A percentile compares a stretch with the other conserved stretches of the same genome.
phyloP scores from a whole-genome alignment of 1,284 basidiomycete species.

The Ustanciosporium gigantosporum region DNA sequence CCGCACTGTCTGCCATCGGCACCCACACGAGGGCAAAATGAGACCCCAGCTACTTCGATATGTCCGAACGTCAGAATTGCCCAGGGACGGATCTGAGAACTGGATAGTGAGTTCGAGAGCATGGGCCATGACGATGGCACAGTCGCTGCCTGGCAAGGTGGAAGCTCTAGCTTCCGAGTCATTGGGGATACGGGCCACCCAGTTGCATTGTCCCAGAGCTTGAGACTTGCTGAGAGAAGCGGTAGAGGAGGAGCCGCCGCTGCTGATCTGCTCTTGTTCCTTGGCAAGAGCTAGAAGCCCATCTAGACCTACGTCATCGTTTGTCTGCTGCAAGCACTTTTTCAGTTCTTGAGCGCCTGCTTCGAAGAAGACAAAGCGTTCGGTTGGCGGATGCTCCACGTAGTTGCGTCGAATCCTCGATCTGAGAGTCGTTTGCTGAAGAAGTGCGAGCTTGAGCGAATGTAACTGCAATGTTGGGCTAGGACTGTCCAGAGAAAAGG shows the following conservation, averaged over 20 bases:
- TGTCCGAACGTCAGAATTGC: constrained; percentile 12
- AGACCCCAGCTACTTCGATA: constrained; percentile 28
- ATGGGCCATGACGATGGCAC: constrained; percentile 34
- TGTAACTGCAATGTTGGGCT: constrained; percentile 27
- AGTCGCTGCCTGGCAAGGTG: constrained; percentile 28
- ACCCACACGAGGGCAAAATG: constrained; percentile 36
- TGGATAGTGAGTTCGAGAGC: constrained; percentile 32
- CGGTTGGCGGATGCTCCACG: constrained; percentile 25
- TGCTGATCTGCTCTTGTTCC: constrained; percentile 8
- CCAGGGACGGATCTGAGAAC: constrained; percentile 21
- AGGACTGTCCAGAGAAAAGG: constrained; percentile 31
- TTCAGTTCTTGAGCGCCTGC: constrained; percentile 21
- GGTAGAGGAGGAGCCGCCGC: not conserved
- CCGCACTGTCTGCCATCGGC: constrained; percentile 32
- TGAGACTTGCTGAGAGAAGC: not conserved
- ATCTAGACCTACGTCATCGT: constrained; percentile 6
- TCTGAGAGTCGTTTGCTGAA: constrained; percentile 39
- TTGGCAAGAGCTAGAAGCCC: constrained; percentile 22
- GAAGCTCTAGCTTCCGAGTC: constrained; percentile 33
- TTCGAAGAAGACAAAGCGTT: constrained; percentile 33
- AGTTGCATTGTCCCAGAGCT: constrained; percentile 24
- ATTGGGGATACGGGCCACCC: constrained; percentile 35
- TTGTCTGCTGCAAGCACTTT: constrained; percentile 5
- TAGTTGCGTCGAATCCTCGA: constrained; percentile 29
- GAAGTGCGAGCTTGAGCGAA: constrained; percentile 27